Evolutionary conservation across 306 rosid species (phyloP), one percentile per base, ranked within the genome.

Genomic region (Ceratonia siliqua): DNA sequence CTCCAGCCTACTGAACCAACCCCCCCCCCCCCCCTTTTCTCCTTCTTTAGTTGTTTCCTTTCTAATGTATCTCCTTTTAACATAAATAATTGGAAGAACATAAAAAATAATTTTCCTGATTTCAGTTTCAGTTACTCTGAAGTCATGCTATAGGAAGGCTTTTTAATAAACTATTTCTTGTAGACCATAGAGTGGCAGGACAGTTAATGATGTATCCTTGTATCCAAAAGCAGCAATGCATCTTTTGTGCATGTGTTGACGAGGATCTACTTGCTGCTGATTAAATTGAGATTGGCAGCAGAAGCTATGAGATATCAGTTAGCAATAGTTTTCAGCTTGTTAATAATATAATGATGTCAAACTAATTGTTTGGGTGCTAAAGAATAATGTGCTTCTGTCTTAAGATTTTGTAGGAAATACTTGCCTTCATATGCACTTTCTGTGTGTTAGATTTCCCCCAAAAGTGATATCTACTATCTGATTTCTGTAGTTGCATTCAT

Each of bases 401-500:
- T 30, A 13, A 59, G 20, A 35, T 2, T 27, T 55, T 33, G 21
- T 25, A 46, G 13, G 62, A 43, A 59, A 36, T 58, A 33, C 35
- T 36, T 20, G 65, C 30, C 22, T 66, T 41, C 65, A 48, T 67
- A 67, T 69, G 62, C 73, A 62, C 20, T 62, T 14, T 54, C 13
- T 75, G 8, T 15, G 27, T 54, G 50, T 42, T 30, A 21, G 66
- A 28, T 30, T 49, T 49, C 50, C 53, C 15, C 33, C 42, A 28
- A 12, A 62, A 49, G 70, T 32, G 13, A 46, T 57, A 18, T 41
- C 25, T 70, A 14, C 15, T 46, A 45, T 72, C 62, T 39, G 43
- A 20, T 74, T 45, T 67, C 5, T 66, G 58, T 61, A 39, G 72
- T 52, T 68, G 70, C 70, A 59, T 50, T 65, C 69, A 67, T 59